Percentiles rank a stretch among this genome's conserved stretches.
Evolutionary conservation across 768 basidiomycete genomes (phyloP).

Genomic region (Phylloporus sp.): DNA sequence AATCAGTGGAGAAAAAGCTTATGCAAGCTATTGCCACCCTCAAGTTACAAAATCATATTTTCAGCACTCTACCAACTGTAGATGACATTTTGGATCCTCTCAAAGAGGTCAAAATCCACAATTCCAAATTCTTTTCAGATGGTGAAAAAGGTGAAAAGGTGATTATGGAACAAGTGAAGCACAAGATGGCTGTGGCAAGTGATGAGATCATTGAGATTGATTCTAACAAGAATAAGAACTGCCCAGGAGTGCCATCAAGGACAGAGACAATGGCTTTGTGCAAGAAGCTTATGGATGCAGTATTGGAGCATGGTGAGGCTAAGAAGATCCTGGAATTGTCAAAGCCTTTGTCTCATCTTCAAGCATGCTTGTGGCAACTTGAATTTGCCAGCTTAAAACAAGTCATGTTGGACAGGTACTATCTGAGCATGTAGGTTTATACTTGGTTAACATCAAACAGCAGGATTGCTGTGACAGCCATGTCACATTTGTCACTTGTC

Average conservation of each 20-base stretch:
- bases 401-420: neutral
- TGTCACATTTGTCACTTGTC: neutral
- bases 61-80: neutral
- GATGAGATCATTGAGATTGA: neutral
- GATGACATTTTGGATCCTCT: neutral
- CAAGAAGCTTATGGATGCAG: neutral
- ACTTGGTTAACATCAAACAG: no score
- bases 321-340: neutral
- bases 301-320: neutral
- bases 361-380: neutral
- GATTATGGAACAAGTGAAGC: neutral
- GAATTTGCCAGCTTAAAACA: neutral
- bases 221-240: neutral
- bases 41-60: no score
- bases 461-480: neutral
- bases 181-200: neutral
- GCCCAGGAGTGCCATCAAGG: neutral
- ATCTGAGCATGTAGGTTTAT: no score
- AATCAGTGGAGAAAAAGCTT: no score
- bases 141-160: neutral
- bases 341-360: neutral
- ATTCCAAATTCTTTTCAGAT: neutral
- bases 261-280: neutral
- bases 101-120: neutral
- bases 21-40: no score